A percentile compares a stretch with the other conserved stretches of the same genome.
Conservation (phyloP, 1,284 basidiomycete genomes). For the Rhizoctonia solani region DNA sequence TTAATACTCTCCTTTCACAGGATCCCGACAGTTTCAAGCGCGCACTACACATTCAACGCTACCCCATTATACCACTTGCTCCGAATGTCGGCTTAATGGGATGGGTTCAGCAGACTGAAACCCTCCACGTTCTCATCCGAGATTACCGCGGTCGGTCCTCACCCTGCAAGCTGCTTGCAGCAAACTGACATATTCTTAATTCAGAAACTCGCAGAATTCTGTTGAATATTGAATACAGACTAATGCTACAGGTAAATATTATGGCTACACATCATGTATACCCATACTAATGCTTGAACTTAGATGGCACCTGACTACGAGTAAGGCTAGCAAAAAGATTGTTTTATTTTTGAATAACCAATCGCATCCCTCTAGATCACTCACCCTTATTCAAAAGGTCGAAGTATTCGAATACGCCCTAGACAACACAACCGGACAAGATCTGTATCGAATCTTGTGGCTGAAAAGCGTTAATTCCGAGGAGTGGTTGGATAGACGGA, state of each 20-base stretch:
- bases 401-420: conserved; percentile 99
- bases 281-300: no score
- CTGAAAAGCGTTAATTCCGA: conserved; percentile 94
- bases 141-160: conserved; percentile 68
- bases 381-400: conserved; percentile 78
- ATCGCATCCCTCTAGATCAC: not conserved
- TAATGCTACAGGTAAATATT: no score
- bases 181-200: not conserved
- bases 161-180: not conserved
- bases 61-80: conserved; percentile 92
- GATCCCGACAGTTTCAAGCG: conserved; percentile 97
- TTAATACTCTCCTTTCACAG: conserved; percentile 91
- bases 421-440: conserved; percentile 98
- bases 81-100: conserved; percentile 92
- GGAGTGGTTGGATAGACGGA: conserved; percentile 95
- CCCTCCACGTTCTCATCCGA: conserved; percentile 96
- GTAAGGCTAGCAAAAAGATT: conserved; percentile 69
- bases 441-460: conserved; percentile 98
- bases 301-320: conserved; percentile 99
- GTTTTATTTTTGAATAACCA: not conserved
- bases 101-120: conserved; percentile 97
- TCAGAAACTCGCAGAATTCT: conserved; percentile 75
- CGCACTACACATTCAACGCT: conserved; percentile 92
- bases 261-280: no score
- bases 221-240: conserved; percentile 95